phyloP scores from a whole-genome alignment of 306 rosid species.

The Rosa persica region DNA sequence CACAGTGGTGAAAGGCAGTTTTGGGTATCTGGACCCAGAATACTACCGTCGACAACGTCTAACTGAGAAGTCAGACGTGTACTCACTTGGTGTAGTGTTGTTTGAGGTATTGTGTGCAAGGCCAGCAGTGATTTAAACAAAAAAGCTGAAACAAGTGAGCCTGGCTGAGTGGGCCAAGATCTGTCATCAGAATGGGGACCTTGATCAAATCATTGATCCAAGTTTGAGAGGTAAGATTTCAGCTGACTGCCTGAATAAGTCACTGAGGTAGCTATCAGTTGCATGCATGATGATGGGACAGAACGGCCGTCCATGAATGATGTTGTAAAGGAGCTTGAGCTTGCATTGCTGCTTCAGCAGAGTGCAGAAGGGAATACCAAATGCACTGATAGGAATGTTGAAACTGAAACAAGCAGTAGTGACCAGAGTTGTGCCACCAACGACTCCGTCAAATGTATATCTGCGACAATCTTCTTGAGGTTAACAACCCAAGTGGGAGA shows the following conservation, averaged over 20 bases:
- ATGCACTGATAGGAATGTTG: neutral
- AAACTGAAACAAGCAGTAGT: neutral
- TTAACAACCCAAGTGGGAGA: neutral
- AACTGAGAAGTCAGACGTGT: too few relatives aligned
- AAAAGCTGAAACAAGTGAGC: conserved; percentile 23
- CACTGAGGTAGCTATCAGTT: conserved; percentile 6
- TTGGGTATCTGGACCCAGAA: too few relatives aligned
- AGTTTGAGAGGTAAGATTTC: conserved; percentile 24
- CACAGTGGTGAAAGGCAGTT: too few relatives aligned
- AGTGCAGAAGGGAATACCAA: neutral
- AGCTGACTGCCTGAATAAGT: conserved; percentile 11
- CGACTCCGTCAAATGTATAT: neutral
- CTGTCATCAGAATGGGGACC: neutral
- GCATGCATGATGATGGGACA: conserved; percentile 17
- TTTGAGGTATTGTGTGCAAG: too few relatives aligned
- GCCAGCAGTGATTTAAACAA: conserved; percentile 33
- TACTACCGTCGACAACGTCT: too few relatives aligned
- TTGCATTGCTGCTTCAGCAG: conserved; percentile 22
- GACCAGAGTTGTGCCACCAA: neutral
- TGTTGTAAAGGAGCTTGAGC: conserved; percentile 19
- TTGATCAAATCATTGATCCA: conserved; percentile 19
- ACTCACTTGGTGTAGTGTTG: too few relatives aligned
- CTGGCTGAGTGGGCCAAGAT: conserved; percentile 44
- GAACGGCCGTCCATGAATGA: conserved; percentile 34
- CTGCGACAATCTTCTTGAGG: neutral